Percentiles rank a stretch among this genome's conserved stretches.
Evolutionary conservation across 306 rosid genomes (phyloP).

Genomic region (Rosa persica): DNA sequence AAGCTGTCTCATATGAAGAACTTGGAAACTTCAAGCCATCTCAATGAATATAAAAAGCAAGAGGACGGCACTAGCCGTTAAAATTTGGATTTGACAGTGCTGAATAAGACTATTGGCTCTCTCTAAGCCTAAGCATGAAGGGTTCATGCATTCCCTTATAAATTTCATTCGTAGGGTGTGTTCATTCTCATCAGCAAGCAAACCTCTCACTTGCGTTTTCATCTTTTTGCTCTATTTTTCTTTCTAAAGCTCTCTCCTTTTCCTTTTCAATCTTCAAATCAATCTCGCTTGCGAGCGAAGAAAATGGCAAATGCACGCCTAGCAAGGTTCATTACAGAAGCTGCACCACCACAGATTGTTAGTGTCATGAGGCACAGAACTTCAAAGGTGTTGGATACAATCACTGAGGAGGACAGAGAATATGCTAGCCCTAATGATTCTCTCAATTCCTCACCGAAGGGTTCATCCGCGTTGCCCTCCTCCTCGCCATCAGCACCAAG

Average conservation of each 20-base stretch:
- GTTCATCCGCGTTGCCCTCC: background rate
- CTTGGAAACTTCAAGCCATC: background rate
- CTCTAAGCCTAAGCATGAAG: conserved; percentile 23
- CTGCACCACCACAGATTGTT: conserved; percentile 89
- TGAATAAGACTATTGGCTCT: conserved; percentile 37
- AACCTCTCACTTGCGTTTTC: background rate
- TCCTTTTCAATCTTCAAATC: background rate
- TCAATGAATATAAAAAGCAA: conserved; percentile 47
- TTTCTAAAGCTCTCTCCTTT: background rate
- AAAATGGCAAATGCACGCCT: conserved; percentile 72
- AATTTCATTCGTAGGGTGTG: conserved; percentile 25
- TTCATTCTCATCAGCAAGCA: conserved; percentile 34
- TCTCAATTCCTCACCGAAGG: conserved; percentile 4
- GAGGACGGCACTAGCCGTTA: conserved; percentile 57
- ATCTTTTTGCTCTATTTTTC: background rate
- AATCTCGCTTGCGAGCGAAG: background rate
- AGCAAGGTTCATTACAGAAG: conserved; percentile 82
- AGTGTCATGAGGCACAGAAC: conserved; percentile 78
- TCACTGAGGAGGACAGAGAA: conserved; percentile 81
- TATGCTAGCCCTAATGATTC: conserved; percentile 18
- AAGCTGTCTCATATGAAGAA: conserved; percentile 3
- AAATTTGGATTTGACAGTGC: conserved; percentile 31
- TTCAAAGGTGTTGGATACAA: conserved; percentile 82
- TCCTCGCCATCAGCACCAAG: conserved; percentile 3
- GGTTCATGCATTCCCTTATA: conserved; percentile 29